Conservation (phyloP, 345 rosid species). For the Hypericum perforatum region DNA sequence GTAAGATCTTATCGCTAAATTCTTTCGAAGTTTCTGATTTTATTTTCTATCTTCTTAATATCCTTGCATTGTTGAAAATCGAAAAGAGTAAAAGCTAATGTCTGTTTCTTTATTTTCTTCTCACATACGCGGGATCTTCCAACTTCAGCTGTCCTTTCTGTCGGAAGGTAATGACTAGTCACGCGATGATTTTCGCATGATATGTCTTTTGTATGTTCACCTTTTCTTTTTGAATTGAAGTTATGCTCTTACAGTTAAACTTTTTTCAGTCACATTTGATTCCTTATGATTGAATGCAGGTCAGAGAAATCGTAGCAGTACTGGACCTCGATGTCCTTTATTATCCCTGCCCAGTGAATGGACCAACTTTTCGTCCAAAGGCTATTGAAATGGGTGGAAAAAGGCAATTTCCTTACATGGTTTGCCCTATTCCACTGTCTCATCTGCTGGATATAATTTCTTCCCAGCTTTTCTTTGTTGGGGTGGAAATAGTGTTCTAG, state of each 20-base stretch:
- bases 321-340: conserved; percentile 86
- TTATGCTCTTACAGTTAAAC: neutral
- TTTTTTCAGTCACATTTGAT: conserved; percentile 2
- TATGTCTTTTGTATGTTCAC: conserved; percentile 2
- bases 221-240: too few relatives aligned
- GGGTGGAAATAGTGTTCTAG: too few relatives aligned
- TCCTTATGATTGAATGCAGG: conserved; percentile 32
- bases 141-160: conserved; percentile 86
- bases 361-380: conserved; percentile 83
- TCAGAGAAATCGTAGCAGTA: conserved; percentile 79
- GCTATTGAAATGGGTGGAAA: conserved; percentile 80
- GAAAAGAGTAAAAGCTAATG: conserved; percentile 10
- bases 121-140: conserved; percentile 11
- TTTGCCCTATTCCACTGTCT: conserved; percentile 26
- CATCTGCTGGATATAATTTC: neutral
- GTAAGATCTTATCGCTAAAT: conserved; percentile 19
- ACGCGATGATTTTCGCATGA: neutral
- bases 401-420: conserved; percentile 92
- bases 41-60: too few relatives aligned
- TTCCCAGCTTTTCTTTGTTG: too few relatives aligned
- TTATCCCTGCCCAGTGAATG: conserved; percentile 87
- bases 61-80: conserved; percentile 8
- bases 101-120: conserved; percentile 14
- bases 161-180: conserved; percentile 62
- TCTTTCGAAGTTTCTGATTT: too few relatives aligned